These are phyloP conservation scores for Anthostomella pinea DNA, from an alignment of 2,329 filamentous ascomycete genomes.

Conservation along the genomic window DNA sequence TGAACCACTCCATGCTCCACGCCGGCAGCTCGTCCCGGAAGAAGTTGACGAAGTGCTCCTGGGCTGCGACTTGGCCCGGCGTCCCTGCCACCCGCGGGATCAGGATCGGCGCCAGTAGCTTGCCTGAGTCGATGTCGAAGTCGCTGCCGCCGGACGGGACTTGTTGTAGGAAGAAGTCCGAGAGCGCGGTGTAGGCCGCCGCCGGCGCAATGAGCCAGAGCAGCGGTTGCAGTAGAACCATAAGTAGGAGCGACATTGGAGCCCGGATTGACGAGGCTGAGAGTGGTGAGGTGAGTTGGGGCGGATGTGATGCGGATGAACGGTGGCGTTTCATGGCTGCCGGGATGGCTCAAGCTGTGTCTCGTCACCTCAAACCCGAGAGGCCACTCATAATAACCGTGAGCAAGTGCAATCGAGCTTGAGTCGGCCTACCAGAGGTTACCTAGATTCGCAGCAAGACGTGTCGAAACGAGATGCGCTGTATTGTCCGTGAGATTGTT, in stretches of 20 bases:
- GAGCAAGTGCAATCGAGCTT: too few relatives aligned
- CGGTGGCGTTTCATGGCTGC: constrained; percentile 15
- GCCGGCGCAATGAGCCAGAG: constrained; percentile 26
- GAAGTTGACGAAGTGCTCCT: constrained; percentile 71
- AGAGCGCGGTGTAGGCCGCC: constrained; percentile 45
- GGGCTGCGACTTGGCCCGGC: constrained; percentile 61
- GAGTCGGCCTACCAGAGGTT: too few relatives aligned
- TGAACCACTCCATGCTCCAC: constrained; percentile 72
- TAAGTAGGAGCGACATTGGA: constrained; percentile 13
- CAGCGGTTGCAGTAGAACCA: constrained; percentile 24
- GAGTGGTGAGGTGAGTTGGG: constrained; percentile 1
- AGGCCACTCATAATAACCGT: constrained; percentile 23
- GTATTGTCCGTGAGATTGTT: too few relatives aligned
- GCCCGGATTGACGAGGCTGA: constrained; percentile 7
- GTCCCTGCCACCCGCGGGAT: constrained; percentile 74
- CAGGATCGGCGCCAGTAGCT: constrained; percentile 72
- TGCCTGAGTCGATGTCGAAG: constrained; percentile 69
- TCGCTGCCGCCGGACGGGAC: constrained; percentile 63
- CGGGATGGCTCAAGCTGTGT: constrained; percentile 10
- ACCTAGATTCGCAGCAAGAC: too few relatives aligned
- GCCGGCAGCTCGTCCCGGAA: constrained; percentile 64
- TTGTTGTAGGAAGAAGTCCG: constrained; percentile 60
- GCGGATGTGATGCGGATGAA: constrained; percentile 9
- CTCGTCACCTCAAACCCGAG: constrained; percentile 22
- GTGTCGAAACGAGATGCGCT: too few relatives aligned